Evolutionary conservation across 495 filamentous ascomycete genomes (phyloP).

Genomic region (Penicillium bovifimosum): DNA sequence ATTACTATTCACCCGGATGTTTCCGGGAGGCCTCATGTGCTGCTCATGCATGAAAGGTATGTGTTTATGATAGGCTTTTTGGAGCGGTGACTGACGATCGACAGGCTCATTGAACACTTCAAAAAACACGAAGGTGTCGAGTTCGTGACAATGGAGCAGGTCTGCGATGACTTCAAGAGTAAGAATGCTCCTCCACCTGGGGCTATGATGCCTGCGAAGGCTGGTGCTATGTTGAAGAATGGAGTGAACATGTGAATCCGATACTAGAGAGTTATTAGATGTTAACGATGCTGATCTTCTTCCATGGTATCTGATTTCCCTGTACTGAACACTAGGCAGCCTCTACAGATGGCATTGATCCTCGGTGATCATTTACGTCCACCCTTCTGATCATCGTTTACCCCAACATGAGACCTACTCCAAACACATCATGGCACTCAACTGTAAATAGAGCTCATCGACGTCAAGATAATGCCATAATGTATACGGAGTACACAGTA

Average conservation of each 20-base stretch:
- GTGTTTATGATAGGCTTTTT: neutral
- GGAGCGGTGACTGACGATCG: neutral
- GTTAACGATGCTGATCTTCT: too few relatives aligned
- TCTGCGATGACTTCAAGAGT: slow-evolving; percentile 57
- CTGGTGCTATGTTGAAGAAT: slow-evolving; percentile 15
- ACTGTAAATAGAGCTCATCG: neutral
- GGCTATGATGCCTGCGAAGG: slow-evolving; percentile 24
- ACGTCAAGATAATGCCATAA: neutral
- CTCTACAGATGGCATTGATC: neutral
- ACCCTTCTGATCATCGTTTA: neutral
- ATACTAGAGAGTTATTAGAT: too few relatives aligned
- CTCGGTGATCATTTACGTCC: neutral
- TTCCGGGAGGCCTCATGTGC: slow-evolving; percentile 57
- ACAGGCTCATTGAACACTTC: slow-evolving; percentile 62
- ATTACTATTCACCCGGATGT: slow-evolving; percentile 67
- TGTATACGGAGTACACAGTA: too few relatives aligned
- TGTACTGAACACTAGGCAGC: too few relatives aligned
- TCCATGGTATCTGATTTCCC: too few relatives aligned
- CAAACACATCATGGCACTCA: neutral
- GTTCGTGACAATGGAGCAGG: slow-evolving; percentile 64
- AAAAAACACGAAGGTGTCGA: slow-evolving; percentile 67
- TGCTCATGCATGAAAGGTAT: slow-evolving; percentile 57
- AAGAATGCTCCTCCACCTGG: slow-evolving; percentile 22
- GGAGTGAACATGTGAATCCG: too few relatives aligned
- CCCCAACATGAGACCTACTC: neutral